These are phyloP conservation scores for Thamnidium elegans DNA, from an alignment of 192 early-diverging fungal genomes.

Conservation along the genomic window DNA sequence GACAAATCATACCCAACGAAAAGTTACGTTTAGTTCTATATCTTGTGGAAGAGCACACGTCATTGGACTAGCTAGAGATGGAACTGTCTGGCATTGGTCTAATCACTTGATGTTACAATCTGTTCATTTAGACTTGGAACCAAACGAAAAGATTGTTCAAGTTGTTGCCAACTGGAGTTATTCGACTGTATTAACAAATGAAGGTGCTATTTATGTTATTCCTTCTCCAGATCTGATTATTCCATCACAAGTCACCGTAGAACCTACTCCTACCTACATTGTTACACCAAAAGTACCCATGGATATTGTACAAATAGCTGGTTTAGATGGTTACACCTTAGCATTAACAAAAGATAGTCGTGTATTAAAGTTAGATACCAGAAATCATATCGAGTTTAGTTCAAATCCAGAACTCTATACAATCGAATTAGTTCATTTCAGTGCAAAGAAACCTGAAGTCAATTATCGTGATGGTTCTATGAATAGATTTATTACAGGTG, in stretches of 20 bases:
- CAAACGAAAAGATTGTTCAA: slow-evolving; percentile 10
- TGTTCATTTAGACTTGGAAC: background rate
- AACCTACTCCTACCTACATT: background rate
- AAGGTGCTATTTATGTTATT: slow-evolving; percentile 16
- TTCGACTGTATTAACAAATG: slow-evolving; percentile 21
- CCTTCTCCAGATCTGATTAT: slow-evolving; percentile 8
- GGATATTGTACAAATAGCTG: slow-evolving; percentile 15
- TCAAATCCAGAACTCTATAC: background rate
- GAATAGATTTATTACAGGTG: slow-evolving; percentile 12
- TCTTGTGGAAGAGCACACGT: slow-evolving; percentile 32
- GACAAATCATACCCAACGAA: background rate
- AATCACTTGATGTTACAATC: slow-evolving; percentile 19
- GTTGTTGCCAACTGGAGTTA: slow-evolving; percentile 28
- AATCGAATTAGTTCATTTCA: slow-evolving; percentile 10
- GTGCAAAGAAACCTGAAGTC: background rate
- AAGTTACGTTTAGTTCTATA: slow-evolving; percentile 14
- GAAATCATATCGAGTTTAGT: background rate
- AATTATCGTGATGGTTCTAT: background rate
- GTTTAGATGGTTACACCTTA: slow-evolving; percentile 8
- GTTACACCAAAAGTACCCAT: background rate
- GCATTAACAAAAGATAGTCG: slow-evolving; percentile 11
- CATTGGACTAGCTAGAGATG: slow-evolving; percentile 23
- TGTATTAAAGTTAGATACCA: slow-evolving; percentile 12
- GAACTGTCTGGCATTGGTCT: slow-evolving; percentile 27
- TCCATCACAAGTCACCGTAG: background rate